Percentiles rank a stretch among this genome's conserved stretches.
Conservation (phyloP, 768 basidiomycete genomes). For the Astraeus odoratus region DNA sequence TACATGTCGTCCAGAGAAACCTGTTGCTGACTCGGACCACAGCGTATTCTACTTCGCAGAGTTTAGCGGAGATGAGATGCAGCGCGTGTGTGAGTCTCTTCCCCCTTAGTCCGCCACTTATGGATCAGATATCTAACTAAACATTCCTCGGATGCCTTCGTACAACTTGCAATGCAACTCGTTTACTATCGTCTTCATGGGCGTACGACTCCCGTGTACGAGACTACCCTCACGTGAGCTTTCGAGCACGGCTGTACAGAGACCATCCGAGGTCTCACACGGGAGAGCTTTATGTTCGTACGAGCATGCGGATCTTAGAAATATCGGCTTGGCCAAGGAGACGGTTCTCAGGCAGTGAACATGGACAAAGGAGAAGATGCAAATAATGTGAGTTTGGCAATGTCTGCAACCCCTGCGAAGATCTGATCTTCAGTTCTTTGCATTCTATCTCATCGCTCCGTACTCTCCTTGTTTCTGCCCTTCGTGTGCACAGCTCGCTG, state of each 20-base stretch:
- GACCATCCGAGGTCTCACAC: conserved; percentile 70
- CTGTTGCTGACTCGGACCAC: conserved; percentile 77
- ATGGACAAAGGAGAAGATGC: background rate
- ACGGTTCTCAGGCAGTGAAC: background rate
- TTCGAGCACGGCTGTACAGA: conserved; percentile 88
- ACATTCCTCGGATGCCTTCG: conserved; percentile 71
- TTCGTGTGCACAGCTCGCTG: conserved; percentile 61
- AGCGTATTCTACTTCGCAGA: conserved; percentile 76
- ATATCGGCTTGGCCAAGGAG: background rate
- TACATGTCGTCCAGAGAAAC: conserved; percentile 42
- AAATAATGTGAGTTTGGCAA: conserved; percentile 8
- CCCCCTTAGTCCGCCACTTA: background rate
- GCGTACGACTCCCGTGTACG: conserved; percentile 82
- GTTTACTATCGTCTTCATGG: conserved; percentile 82
- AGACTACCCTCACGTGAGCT: conserved; percentile 83
- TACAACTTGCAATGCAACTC: conserved; percentile 88
- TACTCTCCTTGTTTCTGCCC: conserved; percentile 55
- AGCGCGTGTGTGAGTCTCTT: conserved; percentile 52
- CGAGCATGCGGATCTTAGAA: conserved; percentile 15
- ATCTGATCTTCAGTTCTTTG: conserved; percentile 2
- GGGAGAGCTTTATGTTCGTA: conserved; percentile 62
- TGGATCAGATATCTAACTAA: conserved; percentile 30
- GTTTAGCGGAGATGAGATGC: conserved; percentile 87
- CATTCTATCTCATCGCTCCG: conserved; percentile 25
- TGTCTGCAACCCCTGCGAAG: conserved; percentile 22